These are phyloP conservation scores for Candida easanensis DNA, from an alignment of 805 yeast genomes.

Conservation along the genomic window DNA sequence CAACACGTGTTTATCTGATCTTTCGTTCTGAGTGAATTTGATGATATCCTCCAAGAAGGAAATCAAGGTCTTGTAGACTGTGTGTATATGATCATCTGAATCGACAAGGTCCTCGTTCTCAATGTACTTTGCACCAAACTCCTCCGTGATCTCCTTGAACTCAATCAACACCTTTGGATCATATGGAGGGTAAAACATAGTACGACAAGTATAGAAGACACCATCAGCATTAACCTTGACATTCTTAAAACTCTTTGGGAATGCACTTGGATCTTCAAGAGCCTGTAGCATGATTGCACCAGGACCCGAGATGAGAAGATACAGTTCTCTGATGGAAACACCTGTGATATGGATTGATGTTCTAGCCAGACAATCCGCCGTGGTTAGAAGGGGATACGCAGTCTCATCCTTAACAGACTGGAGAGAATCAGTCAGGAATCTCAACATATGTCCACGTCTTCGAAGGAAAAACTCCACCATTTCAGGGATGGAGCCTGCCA, in stretches of 20 bases:
- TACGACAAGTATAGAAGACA: constrained; percentile 15
- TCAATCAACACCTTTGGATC: constrained; percentile 18
- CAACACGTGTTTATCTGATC: constrained; percentile 12
- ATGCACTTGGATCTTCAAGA: constrained; percentile 15
- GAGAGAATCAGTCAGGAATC: constrained; percentile 7
- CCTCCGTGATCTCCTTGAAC: constrained; percentile 13
- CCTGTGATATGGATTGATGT: constrained; percentile 14
- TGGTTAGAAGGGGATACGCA: constrained; percentile 6
- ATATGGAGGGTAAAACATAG: constrained; percentile 23
- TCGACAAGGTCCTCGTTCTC: constrained; percentile 6
- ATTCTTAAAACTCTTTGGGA: constrained; percentile 11
- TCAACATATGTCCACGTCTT: constrained; percentile 19
- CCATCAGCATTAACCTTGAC: constrained; percentile 21
- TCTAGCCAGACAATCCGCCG: constrained; percentile 10
- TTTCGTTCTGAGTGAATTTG: constrained; percentile 9
- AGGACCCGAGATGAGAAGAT: constrained; percentile 21
- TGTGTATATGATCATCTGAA: constrained; percentile 5
- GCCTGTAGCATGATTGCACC: constrained; percentile 15
- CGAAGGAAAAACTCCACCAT: constrained; percentile 9
- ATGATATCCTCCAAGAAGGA: constrained; percentile 9
- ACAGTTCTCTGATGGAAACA: constrained; percentile 14
- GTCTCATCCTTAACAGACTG: constrained; percentile 17
- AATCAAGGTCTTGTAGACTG: constrained; percentile 7
- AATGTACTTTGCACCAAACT: constrained; percentile 19
- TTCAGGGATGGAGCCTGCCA: constrained; percentile 6